Evolutionary conservation across 2,329 filamentous ascomycete genomes (phyloP).

Genomic region (Aspergillus nomiae): DNA sequence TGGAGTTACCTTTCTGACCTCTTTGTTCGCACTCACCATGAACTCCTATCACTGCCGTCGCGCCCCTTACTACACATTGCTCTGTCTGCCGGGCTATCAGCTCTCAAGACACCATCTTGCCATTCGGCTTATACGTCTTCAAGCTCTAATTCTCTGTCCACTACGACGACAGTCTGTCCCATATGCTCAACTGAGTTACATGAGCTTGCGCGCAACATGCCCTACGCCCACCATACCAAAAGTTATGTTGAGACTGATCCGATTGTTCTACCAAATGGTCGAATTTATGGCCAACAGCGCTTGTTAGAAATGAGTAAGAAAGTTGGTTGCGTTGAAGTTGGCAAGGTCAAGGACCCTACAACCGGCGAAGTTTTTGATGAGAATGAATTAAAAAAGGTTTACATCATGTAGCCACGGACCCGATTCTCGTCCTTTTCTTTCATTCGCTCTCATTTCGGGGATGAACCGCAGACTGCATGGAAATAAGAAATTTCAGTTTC

Average conservation of each 20-base stretch:
- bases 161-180: constrained; percentile 79
- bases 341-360: constrained; percentile 74
- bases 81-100: constrained; percentile 85
- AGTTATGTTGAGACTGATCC: constrained; percentile 88
- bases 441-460: neutral
- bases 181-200: constrained; percentile 97
- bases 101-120: constrained; percentile 92
- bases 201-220: constrained; percentile 81
- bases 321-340: constrained; percentile 64
- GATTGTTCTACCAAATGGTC: constrained; percentile 81
- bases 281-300: constrained; percentile 77
- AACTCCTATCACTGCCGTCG: constrained; percentile 77
- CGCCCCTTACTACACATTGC: constrained; percentile 87
- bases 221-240: constrained; percentile 93
- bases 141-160: constrained; percentile 53
- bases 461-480: neutral
- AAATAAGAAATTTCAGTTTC: neutral
- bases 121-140: constrained; percentile 68
- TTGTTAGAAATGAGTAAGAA: constrained; percentile 79
- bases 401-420: constrained; percentile 65
- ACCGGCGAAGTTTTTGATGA: constrained; percentile 68
- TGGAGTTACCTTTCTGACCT: constrained; percentile 77
- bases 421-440: neutral
- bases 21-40: constrained; percentile 85
- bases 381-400: constrained; percentile 78